Base-by-base conservation (phyloP, 2,329 filamentous ascomycete species). In the Paracorniculantispora psalliotae region DNA sequence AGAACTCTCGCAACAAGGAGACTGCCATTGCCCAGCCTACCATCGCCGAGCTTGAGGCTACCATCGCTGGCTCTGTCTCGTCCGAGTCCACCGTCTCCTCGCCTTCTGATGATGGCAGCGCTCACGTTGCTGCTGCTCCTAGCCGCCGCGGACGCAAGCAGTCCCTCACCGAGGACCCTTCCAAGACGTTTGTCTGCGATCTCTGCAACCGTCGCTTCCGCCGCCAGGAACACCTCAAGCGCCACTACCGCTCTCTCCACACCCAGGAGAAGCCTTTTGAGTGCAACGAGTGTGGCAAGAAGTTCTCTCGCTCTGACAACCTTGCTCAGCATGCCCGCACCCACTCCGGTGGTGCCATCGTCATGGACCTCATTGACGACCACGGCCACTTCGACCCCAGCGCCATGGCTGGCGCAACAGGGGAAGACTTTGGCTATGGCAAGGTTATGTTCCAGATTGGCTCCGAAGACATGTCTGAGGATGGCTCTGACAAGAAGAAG, bases 231-330 rank as follows among this genome's bases (percentile, higher is more conserved):
- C 94, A 99, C 71, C 85, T 99, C 61, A 99, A 99, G 86, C 90
- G 94, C 63, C 94, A 99, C 81, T 96, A 96, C 81, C 88, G 94
- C 67, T 97, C 94, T 60, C 91, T 99, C 50, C 94, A 99, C 81
- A 99, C 94, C 1, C 89, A 96, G 71, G 94, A 97, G 73, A 99
- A 97, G 86, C 94, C 94, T 5, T 99, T 97, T 69, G 91, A 96
- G 78, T 99, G 94, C 81, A 85, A 87, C 65, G 93, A 99, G 78
- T 99, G 94, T 70, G 93, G 94, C 68, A 99, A 99, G 88, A 97
- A 96, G 81, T 99, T 97, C 79, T 97, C 93, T 21, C 89, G 94
- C 68, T 96, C 91, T 67, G 94, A 99, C 78, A 99, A 99, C 80
- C 84, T 99, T 17, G 90, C 92, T 25, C 94, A 99, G 77, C 94